These are phyloP conservation scores for Diplodia intermedia DNA, from an alignment of 2,329 filamentous ascomycete genomes.

Conservation along the genomic window DNA sequence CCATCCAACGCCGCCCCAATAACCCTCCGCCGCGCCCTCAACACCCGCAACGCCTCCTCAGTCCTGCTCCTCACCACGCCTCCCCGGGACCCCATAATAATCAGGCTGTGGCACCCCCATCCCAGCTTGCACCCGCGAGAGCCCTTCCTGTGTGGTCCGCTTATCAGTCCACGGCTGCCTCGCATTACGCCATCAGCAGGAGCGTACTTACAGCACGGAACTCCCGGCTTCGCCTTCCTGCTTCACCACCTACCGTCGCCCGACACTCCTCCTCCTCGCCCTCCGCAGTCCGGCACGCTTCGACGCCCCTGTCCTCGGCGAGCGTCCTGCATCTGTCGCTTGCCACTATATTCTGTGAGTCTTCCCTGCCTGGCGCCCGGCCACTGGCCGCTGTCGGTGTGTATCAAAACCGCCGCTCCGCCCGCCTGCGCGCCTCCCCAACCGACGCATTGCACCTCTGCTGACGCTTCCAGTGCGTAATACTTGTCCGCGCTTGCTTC, in stretches of 20 bases:
- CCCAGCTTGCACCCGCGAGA: conserved; percentile 20
- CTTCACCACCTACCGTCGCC: conserved; percentile 3
- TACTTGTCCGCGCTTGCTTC: conserved; percentile 40
- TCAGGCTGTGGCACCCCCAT: conserved; percentile 13
- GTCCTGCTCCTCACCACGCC: conserved; percentile 24
- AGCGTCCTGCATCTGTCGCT: conserved; percentile 18
- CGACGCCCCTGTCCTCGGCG: conserved; percentile 13
- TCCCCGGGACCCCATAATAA: conserved; percentile 29
- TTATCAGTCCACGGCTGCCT: conserved; percentile 31
- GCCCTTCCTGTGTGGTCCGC: conserved; percentile 29
- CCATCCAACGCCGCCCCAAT: conserved; percentile 31
- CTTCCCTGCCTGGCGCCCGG: background rate
- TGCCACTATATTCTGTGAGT: conserved; percentile 31
- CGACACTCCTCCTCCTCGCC: conserved; percentile 7
- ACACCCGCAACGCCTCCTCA: conserved; percentile 30
- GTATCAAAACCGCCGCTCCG: background rate
- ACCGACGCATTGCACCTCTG: background rate
- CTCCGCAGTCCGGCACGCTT: background rate
- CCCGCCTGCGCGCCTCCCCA: background rate
- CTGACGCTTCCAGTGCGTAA: conserved; percentile 36
- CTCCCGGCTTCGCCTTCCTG: conserved; percentile 29
- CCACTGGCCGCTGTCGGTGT: too few species aligned
- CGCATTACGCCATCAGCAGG: conserved; percentile 30
- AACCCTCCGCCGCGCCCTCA: conserved; percentile 25
- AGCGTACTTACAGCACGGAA: conserved; percentile 27